Percentiles rank a stretch among this genome's conserved stretches.
Conservation (phyloP, 495 filamentous ascomycete genomes). For the Podospora australis region DNA sequence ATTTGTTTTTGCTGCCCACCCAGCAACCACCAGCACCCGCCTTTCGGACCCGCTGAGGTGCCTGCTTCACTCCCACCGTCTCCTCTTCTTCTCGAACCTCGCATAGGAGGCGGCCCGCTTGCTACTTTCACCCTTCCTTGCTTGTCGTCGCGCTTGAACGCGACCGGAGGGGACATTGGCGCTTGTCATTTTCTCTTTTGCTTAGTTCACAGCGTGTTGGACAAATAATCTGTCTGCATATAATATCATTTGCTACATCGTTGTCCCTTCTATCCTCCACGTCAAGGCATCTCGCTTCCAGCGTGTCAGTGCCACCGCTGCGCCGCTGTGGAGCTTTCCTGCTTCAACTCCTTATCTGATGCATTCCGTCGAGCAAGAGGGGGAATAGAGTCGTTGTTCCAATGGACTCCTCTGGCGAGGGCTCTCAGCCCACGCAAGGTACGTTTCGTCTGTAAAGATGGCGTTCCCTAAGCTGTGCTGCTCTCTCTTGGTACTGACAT, state of each 20-base stretch:
- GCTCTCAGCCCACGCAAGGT: constrained; percentile 27
- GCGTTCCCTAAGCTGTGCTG: no score
- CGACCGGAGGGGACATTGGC: no score
- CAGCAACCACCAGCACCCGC: background rate
- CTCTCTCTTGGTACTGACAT: constrained; percentile 12
- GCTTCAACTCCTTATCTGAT: no score
- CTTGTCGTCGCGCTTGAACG: background rate
- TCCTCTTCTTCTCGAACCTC: constrained; percentile 12
- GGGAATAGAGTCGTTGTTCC: background rate
- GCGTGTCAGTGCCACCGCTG: constrained; percentile 1
- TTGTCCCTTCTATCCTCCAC: no score
- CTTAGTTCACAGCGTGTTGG: no score
- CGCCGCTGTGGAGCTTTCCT: constrained; percentile 7
- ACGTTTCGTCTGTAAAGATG: constrained; percentile 1
- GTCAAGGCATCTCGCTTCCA: no score
- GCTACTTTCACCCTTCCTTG: background rate
- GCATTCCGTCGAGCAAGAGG: no score
- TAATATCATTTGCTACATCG: no score
- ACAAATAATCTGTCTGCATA: no score
- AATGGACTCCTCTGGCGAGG: constrained; percentile 21
- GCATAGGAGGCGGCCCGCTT: constrained; percentile 15
- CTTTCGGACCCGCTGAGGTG: background rate
- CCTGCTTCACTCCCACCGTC: background rate
- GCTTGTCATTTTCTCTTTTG: no score
- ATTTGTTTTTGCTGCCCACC: background rate